Evolutionary conservation across 2,329 filamentous ascomycete species (phyloP).

Genomic region (Kalmusia sp.): DNA sequence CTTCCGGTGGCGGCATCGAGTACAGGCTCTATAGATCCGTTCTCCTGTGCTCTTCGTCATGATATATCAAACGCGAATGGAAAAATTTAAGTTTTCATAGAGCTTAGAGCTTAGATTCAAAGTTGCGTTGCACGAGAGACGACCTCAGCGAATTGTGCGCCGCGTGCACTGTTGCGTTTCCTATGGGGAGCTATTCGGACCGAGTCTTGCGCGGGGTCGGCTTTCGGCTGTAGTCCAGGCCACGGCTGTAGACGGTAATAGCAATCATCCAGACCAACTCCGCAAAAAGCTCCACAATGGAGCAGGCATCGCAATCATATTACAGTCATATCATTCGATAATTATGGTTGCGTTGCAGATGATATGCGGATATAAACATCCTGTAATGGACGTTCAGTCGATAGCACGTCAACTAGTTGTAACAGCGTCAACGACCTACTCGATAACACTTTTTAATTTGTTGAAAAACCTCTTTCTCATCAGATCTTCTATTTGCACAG

Average conservation of each 20-base stretch:
- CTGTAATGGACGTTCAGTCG: no score
- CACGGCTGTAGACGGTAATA: not conserved
- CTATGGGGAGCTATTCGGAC: not conserved
- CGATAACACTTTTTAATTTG: no score
- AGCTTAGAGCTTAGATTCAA: no score
- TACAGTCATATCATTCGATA: no score
- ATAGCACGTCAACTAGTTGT: not conserved
- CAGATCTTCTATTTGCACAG: not conserved
- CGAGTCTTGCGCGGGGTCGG: not conserved
- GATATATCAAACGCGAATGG: not conserved
- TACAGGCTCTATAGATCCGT: conserved; percentile 13
- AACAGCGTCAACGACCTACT: not conserved
- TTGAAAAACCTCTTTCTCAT: not conserved
- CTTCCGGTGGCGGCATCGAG: conserved; percentile 10
- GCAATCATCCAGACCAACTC: not conserved
- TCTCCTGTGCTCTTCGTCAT: conserved; percentile 12
- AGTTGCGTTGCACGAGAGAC: no score
- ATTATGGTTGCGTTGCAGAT: no score
- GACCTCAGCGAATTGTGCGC: not conserved
- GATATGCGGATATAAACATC: not conserved
- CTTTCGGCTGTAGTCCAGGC: not conserved
- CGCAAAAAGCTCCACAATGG: not conserved
- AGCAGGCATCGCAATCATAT: no score
- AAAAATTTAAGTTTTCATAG: not conserved
- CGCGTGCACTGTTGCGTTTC: not conserved